phyloP scores from a whole-genome alignment of 2,329 filamentous ascomycete species.

The Cordyceps fumosorosea region DNA sequence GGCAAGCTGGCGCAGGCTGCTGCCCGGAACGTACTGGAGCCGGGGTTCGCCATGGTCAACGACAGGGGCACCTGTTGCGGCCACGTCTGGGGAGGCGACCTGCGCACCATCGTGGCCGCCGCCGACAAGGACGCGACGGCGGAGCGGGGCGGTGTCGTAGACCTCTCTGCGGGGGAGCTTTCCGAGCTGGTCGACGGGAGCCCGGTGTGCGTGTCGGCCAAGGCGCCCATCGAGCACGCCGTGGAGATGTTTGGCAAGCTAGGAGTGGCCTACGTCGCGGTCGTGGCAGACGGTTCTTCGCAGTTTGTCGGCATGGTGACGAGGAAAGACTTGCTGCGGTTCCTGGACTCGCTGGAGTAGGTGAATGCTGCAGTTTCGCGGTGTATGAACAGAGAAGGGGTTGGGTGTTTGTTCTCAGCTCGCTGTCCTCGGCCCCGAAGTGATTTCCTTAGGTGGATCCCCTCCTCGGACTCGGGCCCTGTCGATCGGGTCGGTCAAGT shows the following conservation, averaged over 20 bases:
- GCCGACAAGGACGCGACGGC: constrained; percentile 19
- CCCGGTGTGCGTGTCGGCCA: constrained; percentile 41
- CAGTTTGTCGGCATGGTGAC: constrained; percentile 47
- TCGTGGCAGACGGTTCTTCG: constrained; percentile 45
- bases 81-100: constrained; percentile 47
- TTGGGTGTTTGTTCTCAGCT: neutral
- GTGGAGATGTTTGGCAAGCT: constrained; percentile 55
- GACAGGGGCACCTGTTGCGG: constrained; percentile 41
- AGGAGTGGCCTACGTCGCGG: constrained; percentile 45
- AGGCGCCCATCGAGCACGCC: constrained; percentile 51
- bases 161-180: constrained; percentile 29
- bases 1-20: constrained; percentile 23
- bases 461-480: neutral
- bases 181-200: constrained; percentile 46
- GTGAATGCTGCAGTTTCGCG: neutral
- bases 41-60: constrained; percentile 49
- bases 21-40: constrained; percentile 34
- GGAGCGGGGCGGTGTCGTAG: constrained; percentile 21
- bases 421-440: neutral
- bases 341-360: constrained; percentile 5
- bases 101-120: constrained; percentile 41
- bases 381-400: neutral
- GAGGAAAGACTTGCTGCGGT: constrained; percentile 43
- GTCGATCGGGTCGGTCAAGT: no score
- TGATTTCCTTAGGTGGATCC: neutral